Evolutionary conservation across 1,139 yeast genomes (phyloP).

Genomic region (Magnusiomyces starmeri): DNA sequence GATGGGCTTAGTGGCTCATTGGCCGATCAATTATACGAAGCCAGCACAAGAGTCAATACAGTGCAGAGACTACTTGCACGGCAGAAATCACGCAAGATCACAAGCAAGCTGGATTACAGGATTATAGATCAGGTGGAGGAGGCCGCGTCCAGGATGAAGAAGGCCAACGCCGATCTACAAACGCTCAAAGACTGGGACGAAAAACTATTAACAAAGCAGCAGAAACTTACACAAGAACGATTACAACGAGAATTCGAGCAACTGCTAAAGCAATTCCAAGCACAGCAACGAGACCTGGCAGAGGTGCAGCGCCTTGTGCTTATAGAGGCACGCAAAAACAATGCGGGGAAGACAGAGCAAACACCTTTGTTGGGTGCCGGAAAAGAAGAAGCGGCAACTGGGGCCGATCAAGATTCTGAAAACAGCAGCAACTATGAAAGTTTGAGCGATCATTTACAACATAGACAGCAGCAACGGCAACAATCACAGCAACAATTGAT

Average conservation of each 20-base stretch:
- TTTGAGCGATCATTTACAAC: conserved; percentile 28
- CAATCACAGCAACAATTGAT: conserved; percentile 33
- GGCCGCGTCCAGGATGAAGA: conserved; percentile 21
- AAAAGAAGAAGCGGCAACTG: conserved; percentile 1
- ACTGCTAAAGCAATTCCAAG: conserved; percentile 37
- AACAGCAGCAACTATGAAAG: conserved; percentile 28
- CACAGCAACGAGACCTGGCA: conserved; percentile 32
- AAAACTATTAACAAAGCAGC: conserved; percentile 20
- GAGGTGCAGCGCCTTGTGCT: conserved; percentile 7
- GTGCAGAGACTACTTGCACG: conserved; percentile 14
- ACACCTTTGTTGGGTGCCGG: conserved; percentile 34
- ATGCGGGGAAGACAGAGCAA: conserved; percentile 32
- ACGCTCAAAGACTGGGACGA: conserved; percentile 22
- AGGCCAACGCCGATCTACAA: conserved; percentile 21
- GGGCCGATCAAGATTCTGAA: conserved; percentile 14
- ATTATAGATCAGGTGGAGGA: conserved; percentile 20
- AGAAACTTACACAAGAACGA: conserved; percentile 37
- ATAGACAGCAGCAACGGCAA: conserved; percentile 15
- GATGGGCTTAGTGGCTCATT: conserved; percentile 19
- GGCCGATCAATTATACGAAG: conserved; percentile 22
- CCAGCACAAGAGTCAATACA: conserved; percentile 21
- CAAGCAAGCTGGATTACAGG: conserved; percentile 18
- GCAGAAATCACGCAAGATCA: conserved; percentile 3
- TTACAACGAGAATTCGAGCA: conserved; percentile 39
- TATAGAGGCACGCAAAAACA: conserved; percentile 6